Conservation (phyloP, 345 rosid species). For the Moricandia arvensis region DNA sequence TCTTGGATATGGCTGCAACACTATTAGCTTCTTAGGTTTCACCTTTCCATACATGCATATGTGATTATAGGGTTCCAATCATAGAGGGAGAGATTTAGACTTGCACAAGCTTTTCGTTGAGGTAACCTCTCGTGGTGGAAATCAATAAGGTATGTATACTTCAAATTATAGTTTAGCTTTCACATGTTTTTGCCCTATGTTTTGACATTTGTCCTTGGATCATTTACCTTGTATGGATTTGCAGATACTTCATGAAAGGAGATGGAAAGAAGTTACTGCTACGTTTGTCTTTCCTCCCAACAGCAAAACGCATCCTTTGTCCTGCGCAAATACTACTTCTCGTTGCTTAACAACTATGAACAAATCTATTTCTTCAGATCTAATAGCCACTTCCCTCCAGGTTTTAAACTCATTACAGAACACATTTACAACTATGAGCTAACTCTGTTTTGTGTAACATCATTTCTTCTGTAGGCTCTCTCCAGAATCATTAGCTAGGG, state of each 20-base stretch:
- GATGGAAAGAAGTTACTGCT: slow-evolving; percentile 98
- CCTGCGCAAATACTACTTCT: slow-evolving; percentile 85
- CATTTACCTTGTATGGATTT: slow-evolving; percentile 4
- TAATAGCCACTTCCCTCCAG: slow-evolving; percentile 53
- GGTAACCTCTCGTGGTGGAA: slow-evolving; percentile 93
- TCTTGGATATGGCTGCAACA: not conserved
- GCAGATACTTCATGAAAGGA: slow-evolving; percentile 76
- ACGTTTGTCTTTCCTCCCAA: slow-evolving; percentile 89
- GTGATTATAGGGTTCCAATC: slow-evolving; percentile 70
- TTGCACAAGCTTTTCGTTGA: slow-evolving; percentile 89
- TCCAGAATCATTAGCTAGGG: slow-evolving; percentile 41
- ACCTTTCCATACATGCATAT: not conserved
- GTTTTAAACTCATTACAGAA: slow-evolving; percentile 34
- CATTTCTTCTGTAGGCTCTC: slow-evolving; percentile 46
- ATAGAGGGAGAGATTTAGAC: slow-evolving; percentile 87
- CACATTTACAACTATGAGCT: not conserved
- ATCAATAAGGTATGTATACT: slow-evolving; percentile 69
- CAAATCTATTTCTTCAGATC: slow-evolving; percentile 73
- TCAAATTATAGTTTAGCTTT: not conserved
- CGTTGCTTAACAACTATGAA: slow-evolving; percentile 77
- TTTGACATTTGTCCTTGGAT: not conserved
- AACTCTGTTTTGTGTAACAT: slow-evolving; percentile 9
- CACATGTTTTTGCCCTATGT: not conserved
- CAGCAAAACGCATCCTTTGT: slow-evolving; percentile 96
- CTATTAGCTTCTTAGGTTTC: not conserved